Percentiles rank a stretch among this genome's conserved stretches.
Evolutionary conservation across 2,329 filamentous ascomycete species (phyloP).

Genomic region (Beauveria bassiana): DNA sequence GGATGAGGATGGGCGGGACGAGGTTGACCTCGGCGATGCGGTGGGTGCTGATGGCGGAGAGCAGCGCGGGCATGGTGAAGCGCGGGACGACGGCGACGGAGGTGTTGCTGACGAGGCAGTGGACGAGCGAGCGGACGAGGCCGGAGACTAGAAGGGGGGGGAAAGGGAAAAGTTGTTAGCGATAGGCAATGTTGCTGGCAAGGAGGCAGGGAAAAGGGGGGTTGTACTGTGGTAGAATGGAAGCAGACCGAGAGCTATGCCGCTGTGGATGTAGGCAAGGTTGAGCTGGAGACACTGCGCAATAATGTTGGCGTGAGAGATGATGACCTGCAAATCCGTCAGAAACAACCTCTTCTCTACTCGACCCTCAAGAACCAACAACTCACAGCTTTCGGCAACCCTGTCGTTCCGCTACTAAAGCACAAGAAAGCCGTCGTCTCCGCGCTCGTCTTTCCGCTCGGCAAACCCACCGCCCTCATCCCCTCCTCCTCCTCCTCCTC

Average conservation of each 20-base stretch:
- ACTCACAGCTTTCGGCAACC: conserved; percentile 17
- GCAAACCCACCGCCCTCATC: neutral
- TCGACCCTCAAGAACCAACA: neutral
- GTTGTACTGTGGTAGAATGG: conserved; percentile 21
- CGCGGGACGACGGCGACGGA: conserved; percentile 18
- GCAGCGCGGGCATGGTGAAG: conserved; percentile 18
- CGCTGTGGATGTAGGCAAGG: conserved; percentile 7
- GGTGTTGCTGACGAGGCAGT: conserved; percentile 15
- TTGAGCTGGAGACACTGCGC: conserved; percentile 16
- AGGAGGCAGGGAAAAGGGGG: too few relatives aligned
- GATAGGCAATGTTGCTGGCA: too few relatives aligned
- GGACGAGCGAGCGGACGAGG: neutral
- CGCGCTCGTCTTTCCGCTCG: conserved; percentile 4
- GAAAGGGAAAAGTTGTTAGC: neutral
- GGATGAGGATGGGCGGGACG: conserved; percentile 19
- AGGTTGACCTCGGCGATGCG: conserved; percentile 18
- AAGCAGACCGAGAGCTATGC: conserved; percentile 15
- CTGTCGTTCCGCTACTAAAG: conserved; percentile 19
- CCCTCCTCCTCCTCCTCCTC: neutral
- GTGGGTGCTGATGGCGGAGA: conserved; percentile 16
- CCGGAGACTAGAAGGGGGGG: neutral
- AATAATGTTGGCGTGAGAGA: conserved; percentile 18
- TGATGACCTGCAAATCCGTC: conserved; percentile 13
- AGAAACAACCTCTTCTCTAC: neutral
- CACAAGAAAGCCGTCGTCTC: conserved; percentile 15